phyloP scores from a whole-genome alignment of 306 rosid species.

The Delonix regia region DNA sequence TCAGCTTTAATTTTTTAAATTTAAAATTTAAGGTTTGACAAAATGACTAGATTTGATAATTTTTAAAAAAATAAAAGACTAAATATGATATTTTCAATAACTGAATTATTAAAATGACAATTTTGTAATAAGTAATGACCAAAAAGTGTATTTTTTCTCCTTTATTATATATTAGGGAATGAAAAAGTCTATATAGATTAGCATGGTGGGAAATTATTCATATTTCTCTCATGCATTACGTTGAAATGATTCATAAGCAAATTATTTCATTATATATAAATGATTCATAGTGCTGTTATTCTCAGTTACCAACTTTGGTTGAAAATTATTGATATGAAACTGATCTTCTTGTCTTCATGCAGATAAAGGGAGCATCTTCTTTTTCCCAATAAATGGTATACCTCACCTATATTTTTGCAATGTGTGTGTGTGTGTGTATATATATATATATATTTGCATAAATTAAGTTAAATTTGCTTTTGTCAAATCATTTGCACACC shows the following conservation, averaged over 20 bases:
- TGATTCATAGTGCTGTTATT: constrained; percentile 22
- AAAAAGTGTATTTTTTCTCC: too few relatives aligned
- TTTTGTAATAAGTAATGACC: too few relatives aligned
- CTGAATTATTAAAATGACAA: too few relatives aligned
- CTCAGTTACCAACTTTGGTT: constrained; percentile 24
- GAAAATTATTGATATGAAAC: constrained; percentile 8
- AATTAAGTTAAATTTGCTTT: neutral
- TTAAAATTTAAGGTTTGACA: too few relatives aligned
- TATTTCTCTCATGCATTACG: constrained; percentile 9
- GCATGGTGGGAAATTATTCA: neutral
- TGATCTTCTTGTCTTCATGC: constrained; percentile 45
- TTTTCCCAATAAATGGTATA: constrained; percentile 2
- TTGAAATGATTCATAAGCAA: constrained; percentile 27
- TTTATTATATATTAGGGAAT: too few relatives aligned
- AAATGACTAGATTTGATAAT: too few relatives aligned
- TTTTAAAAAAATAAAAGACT: too few relatives aligned
- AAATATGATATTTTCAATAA: too few relatives aligned
- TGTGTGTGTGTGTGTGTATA: too few relatives aligned
- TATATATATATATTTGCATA: neutral
- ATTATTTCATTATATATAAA: constrained; percentile 8
- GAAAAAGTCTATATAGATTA: too few relatives aligned
- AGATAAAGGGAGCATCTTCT: constrained; percentile 21
- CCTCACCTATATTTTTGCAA: neutral
- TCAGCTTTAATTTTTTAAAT: too few relatives aligned
- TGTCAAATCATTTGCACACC: neutral